Base-by-base conservation (phyloP, 768 basidiomycete genomes). In the Neoboletus magnificus region DNA sequence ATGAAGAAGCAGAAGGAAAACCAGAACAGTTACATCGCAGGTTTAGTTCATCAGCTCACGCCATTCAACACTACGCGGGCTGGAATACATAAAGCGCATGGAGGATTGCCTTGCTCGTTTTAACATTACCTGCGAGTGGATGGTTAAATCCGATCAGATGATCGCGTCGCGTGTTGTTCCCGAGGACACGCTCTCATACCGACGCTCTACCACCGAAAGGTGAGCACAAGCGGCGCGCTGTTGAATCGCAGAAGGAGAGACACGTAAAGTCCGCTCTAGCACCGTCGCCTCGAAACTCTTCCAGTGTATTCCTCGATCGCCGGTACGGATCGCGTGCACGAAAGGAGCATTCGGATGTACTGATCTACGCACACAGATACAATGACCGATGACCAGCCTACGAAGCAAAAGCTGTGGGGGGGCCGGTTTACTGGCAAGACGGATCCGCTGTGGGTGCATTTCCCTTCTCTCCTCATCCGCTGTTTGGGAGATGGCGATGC, bases 341-440 rank as follows among this genome's bases (percentile, higher is more conserved):
- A 50, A 18, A n/a, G 37, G 37, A 39, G 7, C 8, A 49, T 48
- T 20, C 4, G 23, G 46, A 29, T 23, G 29, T 20, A 35, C n/a
- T 6, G n/a, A 42, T 29, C 37, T 20, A 30, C 39, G 25, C 41
- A 12, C 7, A n/a, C 20, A 48, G 48, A 44, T 23, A 61, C 64
- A 43, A 78, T 77, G 73, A 9, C 70, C 22, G 70, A 73, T 40
- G 70, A 71, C 46, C 71, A 76, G 60, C 76, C 77, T 10, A 76
- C 81, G 23, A 83, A 82, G 57, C 85, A 90, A 72, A 92, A 91
- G 69, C 72, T 93, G 68, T 93, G 91, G 91, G 91, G 91, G 13
- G 91, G 91, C 15, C 77, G 93, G 33, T 95, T 95, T 67, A 92
- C 90, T 13, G 91, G 91, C 45, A 85, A 83, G 62, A 93, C 91